phyloP scores from a whole-genome alignment of 2,329 filamentous ascomycete genomes.

The Diaporthe velutina region DNA sequence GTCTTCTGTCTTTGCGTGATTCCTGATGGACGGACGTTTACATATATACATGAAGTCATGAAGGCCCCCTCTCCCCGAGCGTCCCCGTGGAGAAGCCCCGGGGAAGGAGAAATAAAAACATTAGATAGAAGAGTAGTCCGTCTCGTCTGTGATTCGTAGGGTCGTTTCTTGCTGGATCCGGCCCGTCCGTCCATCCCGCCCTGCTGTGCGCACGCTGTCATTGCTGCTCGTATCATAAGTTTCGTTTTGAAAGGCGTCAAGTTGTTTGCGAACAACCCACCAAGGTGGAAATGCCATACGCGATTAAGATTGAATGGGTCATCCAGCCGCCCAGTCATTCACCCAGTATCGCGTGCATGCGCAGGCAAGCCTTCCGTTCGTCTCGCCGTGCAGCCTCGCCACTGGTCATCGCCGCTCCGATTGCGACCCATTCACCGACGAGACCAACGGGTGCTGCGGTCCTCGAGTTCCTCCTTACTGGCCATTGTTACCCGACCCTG shows the following conservation, averaged over 20 bases:
- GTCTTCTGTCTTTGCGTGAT: neutral
- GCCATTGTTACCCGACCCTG: neutral
- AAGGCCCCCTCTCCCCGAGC: neutral
- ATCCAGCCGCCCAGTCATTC: neutral
- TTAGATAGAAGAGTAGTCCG: constrained; percentile 21
- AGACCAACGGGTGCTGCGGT: neutral
- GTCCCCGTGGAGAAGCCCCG: neutral
- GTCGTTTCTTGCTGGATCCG: neutral
- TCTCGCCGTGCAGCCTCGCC: neutral
- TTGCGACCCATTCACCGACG: neutral
- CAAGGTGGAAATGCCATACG: neutral
- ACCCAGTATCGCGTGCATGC: too few species aligned
- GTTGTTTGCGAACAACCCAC: neutral
- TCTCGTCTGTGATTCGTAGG: neutral
- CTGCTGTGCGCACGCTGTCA: neutral
- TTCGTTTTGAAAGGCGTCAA: neutral
- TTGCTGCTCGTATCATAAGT: neutral
- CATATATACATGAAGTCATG: constrained; percentile 22
- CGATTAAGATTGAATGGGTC: neutral
- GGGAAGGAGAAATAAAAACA: neutral
- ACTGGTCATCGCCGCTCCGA: neutral
- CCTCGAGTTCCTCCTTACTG: constrained; percentile 31
- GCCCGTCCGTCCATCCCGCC: neutral
- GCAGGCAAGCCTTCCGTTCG: too few species aligned
- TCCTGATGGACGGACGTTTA: constrained; percentile 1